Percentiles rank a stretch among this genome's conserved stretches.
Conservation (phyloP, 805 yeast genomes). For the Nakazawaea siamensis region DNA sequence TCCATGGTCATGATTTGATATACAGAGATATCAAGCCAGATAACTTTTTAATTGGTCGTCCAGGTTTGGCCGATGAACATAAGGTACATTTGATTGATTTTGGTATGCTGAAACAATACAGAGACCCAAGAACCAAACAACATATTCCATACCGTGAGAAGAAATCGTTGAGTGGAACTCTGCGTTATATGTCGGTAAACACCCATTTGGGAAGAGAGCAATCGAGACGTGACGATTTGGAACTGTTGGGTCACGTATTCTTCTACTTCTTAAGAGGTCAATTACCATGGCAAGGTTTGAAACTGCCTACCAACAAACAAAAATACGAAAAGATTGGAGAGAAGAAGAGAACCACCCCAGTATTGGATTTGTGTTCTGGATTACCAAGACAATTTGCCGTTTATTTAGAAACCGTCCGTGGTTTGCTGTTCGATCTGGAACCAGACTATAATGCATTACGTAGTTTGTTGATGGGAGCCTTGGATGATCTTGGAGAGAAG, state of each 20-base stretch:
- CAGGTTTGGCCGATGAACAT: slow-evolving; percentile 77
- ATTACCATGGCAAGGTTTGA: slow-evolving; percentile 97
- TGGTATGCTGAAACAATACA: slow-evolving; percentile 97
- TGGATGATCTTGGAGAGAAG: slow-evolving; percentile 59
- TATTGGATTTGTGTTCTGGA: slow-evolving; percentile 79
- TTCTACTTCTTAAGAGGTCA: slow-evolving; percentile 92
- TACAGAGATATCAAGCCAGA: slow-evolving; percentile 98
- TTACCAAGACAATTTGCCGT: slow-evolving; percentile 90
- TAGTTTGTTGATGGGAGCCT: slow-evolving; percentile 66
- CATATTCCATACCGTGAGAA: slow-evolving; percentile 97
- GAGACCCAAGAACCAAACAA: slow-evolving; percentile 92
- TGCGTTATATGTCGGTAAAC: slow-evolving; percentile 97
- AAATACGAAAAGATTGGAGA: slow-evolving; percentile 97
- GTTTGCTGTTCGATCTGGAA: slow-evolving; percentile 83
- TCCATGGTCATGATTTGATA: slow-evolving; percentile 85
- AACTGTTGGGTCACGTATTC: slow-evolving; percentile 93
- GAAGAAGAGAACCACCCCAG: slow-evolving; percentile 84
- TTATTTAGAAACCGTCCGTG: slow-evolving; percentile 82
- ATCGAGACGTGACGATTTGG: slow-evolving; percentile 92
- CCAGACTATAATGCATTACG: slow-evolving; percentile 91
- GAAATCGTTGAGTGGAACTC: slow-evolving; percentile 93
- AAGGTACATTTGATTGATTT: slow-evolving; percentile 87
- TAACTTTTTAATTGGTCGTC: slow-evolving; percentile 89
- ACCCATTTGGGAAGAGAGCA: slow-evolving; percentile 97
- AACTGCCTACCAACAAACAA: slow-evolving; percentile 96